Evolutionary conservation across 495 filamentous ascomycete genomes (phyloP).

Genomic region (Penicillium cosmopolitanum): DNA sequence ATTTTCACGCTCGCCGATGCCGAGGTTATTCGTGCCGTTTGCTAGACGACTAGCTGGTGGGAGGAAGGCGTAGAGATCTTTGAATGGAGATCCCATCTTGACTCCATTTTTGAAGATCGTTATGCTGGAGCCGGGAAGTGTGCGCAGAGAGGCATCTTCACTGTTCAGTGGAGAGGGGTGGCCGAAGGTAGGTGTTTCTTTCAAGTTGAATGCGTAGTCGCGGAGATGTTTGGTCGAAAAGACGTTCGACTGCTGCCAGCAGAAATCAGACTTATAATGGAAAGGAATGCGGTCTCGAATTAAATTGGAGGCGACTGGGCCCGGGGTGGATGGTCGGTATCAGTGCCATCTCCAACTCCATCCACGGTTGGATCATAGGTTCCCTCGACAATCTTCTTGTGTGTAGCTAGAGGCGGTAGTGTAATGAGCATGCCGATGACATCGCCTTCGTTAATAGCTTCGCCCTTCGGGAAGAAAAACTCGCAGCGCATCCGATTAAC

Average conservation of each 20-base stretch:
- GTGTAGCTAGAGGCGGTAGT: slow-evolving; percentile 79
- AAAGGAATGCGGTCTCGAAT: slow-evolving; percentile 95
- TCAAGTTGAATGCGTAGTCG: slow-evolving; percentile 59
- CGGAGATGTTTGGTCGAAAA: slow-evolving; percentile 87
- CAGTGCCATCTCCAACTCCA: slow-evolving; percentile 11
- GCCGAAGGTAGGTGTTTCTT: slow-evolving; percentile 51
- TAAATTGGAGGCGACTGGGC: slow-evolving; percentile 61
- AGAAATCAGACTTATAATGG: slow-evolving; percentile 87
- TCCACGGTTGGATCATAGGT: slow-evolving; percentile 85
- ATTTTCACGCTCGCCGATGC: slow-evolving; percentile 73
- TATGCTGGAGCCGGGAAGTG: slow-evolving; percentile 83
- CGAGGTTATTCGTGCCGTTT: slow-evolving; percentile 62
- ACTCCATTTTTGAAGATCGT: slow-evolving; percentile 91
- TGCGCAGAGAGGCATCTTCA: slow-evolving; percentile 70
- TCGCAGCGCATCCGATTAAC: slow-evolving; percentile 91
- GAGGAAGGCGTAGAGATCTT: slow-evolving; percentile 86
- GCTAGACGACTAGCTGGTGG: slow-evolving; percentile 79
- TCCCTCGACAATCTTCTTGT: slow-evolving; percentile 85
- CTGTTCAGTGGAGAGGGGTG: slow-evolving; percentile 67
- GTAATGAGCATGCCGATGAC: slow-evolving; percentile 94
- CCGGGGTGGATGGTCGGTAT: no score
- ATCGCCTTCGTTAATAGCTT: slow-evolving; percentile 79
- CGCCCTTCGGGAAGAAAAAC: slow-evolving; percentile 77
- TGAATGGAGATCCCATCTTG: slow-evolving; percentile 84
- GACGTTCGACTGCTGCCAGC: slow-evolving; percentile 95